These are phyloP conservation scores for Rutidosis leptorrhynchoides DNA, from an alignment of 129 eudicot species.

Conservation along the genomic window DNA sequence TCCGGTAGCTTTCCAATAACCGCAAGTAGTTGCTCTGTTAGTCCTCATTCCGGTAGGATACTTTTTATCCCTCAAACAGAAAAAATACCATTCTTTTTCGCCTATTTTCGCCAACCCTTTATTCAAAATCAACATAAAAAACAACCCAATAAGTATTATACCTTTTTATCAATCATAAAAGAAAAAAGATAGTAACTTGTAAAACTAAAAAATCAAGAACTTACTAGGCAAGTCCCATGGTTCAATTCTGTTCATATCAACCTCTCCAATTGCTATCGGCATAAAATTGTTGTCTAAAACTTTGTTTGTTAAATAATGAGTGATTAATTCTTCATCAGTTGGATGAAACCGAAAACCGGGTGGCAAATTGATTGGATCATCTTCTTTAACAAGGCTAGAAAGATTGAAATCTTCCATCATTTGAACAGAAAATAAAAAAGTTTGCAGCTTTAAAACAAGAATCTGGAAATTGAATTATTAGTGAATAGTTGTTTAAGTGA, in stretches of 20 bases:
- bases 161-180: neutral
- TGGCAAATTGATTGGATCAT: conserved; percentile 26
- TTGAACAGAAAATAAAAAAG: neutral
- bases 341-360: conserved; percentile 42
- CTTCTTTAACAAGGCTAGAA: conserved; percentile 20
- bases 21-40: conserved; percentile 79
- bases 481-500: conserved; percentile 10
- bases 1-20: conserved; percentile 43
- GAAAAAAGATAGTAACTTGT: neutral
- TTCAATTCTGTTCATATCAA: conserved; percentile 84
- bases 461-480: conserved; percentile 17
- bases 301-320: conserved; percentile 53
- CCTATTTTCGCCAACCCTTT: conserved; percentile 86
- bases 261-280: conserved; percentile 76
- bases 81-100: conserved; percentile 90
- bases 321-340: conserved; percentile 31
- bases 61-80: conserved; percentile 82
- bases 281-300: conserved; percentile 51
- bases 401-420: conserved; percentile 21
- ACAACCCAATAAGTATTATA: neutral
- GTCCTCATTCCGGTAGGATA: conserved; percentile 91
- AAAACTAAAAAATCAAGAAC: conserved; percentile 15
- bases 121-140: conserved; percentile 17
- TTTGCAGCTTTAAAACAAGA: conserved; percentile 13
- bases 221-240: conserved; percentile 94